These are phyloP conservation scores for Peronosclerospora sorghi DNA, from an alignment of 352 stramenopile genomes.

Conservation along the genomic window DNA sequence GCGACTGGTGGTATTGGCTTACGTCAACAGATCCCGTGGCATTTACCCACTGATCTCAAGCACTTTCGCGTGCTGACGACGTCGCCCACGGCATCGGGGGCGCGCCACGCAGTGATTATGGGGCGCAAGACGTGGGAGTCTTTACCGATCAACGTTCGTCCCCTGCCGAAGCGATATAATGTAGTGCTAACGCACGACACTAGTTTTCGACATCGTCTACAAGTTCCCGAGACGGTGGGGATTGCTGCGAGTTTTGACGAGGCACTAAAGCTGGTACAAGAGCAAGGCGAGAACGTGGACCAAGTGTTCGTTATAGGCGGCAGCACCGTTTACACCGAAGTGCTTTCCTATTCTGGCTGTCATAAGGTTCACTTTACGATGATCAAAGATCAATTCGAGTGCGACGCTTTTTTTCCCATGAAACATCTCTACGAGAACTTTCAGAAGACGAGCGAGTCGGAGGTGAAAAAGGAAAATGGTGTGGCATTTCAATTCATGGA, in stretches of 20 bases:
- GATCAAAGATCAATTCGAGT: conserved; percentile 82
- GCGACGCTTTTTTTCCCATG: conserved; percentile 88
- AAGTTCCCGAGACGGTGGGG: conserved; percentile 71
- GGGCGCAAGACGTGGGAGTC: conserved; percentile 99
- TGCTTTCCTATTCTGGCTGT: conserved; percentile 77
- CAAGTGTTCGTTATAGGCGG: conserved; percentile 97
- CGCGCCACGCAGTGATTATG: conserved; percentile 98
- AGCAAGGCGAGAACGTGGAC: conserved; percentile 64
- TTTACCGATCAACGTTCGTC: conserved; percentile 93
- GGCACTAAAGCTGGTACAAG: conserved; percentile 79
- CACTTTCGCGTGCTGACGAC: conserved; percentile 93
- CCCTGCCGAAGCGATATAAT: conserved; percentile 92
- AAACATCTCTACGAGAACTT: conserved; percentile 54
- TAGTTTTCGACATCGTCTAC: conserved; percentile 24
- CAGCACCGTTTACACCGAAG: conserved; percentile 89
- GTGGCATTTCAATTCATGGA: conserved; percentile 73
- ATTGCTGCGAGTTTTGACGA: conserved; percentile 84
- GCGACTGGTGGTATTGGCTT: conserved; percentile 82
- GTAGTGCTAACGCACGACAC: conserved; percentile 89
- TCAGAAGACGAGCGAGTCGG: conserved; percentile 27
- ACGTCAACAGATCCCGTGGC: conserved; percentile 88
- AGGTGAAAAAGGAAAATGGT: conserved; percentile 65
- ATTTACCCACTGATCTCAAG: conserved; percentile 91
- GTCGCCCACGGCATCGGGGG: conserved; percentile 2
- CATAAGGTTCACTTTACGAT: conserved; percentile 85